Percentiles rank a stretch among this genome's conserved stretches.
These are phyloP conservation scores for Orychophragmus violaceus DNA, from an alignment of 345 rosid genomes.

Conservation along the genomic window DNA sequence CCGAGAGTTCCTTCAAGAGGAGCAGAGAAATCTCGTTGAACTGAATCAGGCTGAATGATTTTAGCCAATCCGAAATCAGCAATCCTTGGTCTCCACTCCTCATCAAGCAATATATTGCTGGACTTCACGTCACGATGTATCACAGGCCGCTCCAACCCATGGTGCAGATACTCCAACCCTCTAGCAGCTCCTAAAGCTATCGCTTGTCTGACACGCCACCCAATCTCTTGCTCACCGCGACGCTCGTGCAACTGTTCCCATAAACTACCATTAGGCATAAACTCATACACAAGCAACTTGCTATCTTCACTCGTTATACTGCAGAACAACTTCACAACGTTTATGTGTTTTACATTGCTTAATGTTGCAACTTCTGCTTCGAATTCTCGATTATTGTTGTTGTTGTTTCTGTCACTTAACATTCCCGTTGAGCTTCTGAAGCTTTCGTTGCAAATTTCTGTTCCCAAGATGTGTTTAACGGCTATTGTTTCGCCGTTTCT, in stretches of 20 bases:
- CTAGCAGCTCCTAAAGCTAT: constrained; percentile 75
- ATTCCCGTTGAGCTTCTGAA: constrained; percentile 46
- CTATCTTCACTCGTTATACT: constrained; percentile 87
- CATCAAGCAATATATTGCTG: constrained; percentile 76
- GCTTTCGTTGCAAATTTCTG: constrained; percentile 17
- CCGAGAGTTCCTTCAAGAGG: constrained; percentile 73
- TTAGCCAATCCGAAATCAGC: constrained; percentile 92
- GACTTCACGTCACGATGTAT: constrained; percentile 87
- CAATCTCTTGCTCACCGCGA: constrained; percentile 40
- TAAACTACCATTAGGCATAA: constrained; percentile 71
- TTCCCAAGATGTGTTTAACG: constrained; percentile 69
- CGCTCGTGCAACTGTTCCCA: constrained; percentile 76
- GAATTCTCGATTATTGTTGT: constrained; percentile 38
- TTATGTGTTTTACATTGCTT: constrained; percentile 74
- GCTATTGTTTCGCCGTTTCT: constrained; percentile 58
- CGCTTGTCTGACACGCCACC: constrained; percentile 60
- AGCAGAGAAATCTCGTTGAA: constrained; percentile 44
- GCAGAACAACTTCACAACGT: constrained; percentile 77
- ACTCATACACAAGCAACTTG: constrained; percentile 81
- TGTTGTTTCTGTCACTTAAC: constrained; percentile 29
- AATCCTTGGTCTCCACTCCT: constrained; percentile 72
- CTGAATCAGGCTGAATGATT: constrained; percentile 41
- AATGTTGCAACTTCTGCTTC: constrained; percentile 67
- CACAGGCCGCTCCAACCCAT: constrained; percentile 63
- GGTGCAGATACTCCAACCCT: constrained; percentile 86